Evolutionary conservation across 1,284 basidiomycete genomes (phyloP), one percentile per base, ranked within the genome.

Genomic region (Pholiota adiposa): DNA sequence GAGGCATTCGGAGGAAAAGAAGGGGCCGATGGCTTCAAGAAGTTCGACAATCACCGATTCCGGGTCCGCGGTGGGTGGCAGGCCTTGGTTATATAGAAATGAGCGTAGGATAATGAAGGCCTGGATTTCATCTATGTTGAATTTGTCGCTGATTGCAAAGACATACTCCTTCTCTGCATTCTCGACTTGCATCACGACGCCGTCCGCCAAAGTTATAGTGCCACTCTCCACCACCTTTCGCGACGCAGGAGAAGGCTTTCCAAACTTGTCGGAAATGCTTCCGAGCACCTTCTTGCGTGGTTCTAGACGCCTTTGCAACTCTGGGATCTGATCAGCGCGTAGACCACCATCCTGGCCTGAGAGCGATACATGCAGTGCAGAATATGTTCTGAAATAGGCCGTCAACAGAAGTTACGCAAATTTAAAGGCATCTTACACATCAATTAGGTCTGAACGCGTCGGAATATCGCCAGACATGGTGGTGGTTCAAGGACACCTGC

Each of bases 1-100:
- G n/a, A 94, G 81, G 18, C 89, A 83, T 72, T 95, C 93, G 6
- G 88, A 84, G 67, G 87, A 87, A 73, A 92, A 93, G 78, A 94
- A 95, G 14, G 87, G 85, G 1, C 86, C 89, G 67, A 95, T 89
- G 11, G 85, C 86, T 56, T 86, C 81, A 11, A 92, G 71, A 43
- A 94, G 78, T 63, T 89, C 85, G 33, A 85, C 82, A 9, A 86
- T 77, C 64, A 86, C 71, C 23, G 79, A 77, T 31, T 78, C 73
- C 21, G 80, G 72, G 43, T 76, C 78, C 0, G 82, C 73, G n/a
- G 75, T 75, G 18, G 81, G 70, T 1, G 87, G 83, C 14, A 90
- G 77, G 9, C 90, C 91, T 70, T 91, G 85, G 69, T 93, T 92
- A 70, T 89, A 92, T 16, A 94, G 77, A 70, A 91, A 94, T 0